Conservation (phyloP, 495 filamentous ascomycete genomes). For the Neurospora intermedia region DNA sequence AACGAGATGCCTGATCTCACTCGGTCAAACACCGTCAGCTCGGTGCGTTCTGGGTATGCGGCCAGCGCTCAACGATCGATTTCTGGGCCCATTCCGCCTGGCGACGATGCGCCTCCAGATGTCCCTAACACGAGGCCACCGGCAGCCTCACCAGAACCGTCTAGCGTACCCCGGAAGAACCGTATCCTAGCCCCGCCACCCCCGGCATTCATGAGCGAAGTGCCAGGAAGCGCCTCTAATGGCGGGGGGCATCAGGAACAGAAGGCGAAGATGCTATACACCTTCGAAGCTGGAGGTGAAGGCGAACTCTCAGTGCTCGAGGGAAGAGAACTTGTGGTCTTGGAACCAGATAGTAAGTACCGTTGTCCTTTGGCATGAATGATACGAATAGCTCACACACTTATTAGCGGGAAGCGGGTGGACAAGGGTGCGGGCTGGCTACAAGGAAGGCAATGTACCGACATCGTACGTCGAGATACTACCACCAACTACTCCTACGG, state of each 20-base stretch:
- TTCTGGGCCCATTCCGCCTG: conserved; percentile 44
- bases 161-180: conserved; percentile 41
- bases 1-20: conserved; percentile 49
- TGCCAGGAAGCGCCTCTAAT: conserved; percentile 38
- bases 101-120: conserved; percentile 33
- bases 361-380: not conserved
- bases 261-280: conserved; percentile 80
- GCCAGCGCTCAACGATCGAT: conserved; percentile 67
- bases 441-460: conserved; percentile 74
- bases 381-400: not conserved
- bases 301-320: conserved; percentile 76
- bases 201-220: conserved; percentile 58
- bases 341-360: conserved; percentile 81
- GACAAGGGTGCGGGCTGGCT: conserved; percentile 64
- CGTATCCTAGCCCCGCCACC: conserved; percentile 83
- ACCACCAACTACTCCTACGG: conserved; percentile 39
- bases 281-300: conserved; percentile 64
- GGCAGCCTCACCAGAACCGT: conserved; percentile 9
- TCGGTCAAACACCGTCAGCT: conserved; percentile 86
- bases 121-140: conserved; percentile 21
- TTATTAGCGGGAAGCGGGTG: conserved; percentile 79
- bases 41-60: conserved; percentile 79
- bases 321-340: conserved; percentile 59
- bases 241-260: conserved; percentile 37
- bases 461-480: conserved; percentile 54